phyloP scores from a whole-genome alignment of 1,284 basidiomycete species.

The Ceratobasidium sp. region DNA sequence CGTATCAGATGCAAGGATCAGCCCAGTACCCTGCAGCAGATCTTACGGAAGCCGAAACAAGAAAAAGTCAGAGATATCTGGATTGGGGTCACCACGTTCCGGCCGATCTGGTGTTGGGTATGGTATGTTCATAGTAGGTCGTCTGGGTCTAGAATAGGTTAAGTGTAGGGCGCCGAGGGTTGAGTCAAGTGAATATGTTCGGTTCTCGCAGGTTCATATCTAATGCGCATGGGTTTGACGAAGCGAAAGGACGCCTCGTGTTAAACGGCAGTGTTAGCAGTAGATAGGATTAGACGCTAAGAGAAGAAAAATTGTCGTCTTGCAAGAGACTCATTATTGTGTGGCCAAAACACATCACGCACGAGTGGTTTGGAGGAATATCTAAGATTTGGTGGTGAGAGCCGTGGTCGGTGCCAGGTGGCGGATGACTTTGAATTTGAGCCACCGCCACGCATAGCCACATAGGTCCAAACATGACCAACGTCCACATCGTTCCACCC shows the following conservation, averaged over 20 bases:
- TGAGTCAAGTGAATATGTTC: background rate
- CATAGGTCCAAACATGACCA: background rate
- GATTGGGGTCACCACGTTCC: constrained; percentile 22
- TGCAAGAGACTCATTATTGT: background rate
- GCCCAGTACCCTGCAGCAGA: background rate
- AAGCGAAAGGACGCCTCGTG: background rate
- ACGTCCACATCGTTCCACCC: background rate
- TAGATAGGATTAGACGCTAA: background rate
- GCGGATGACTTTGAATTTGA: too few relatives aligned
- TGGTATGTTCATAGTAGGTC: background rate
- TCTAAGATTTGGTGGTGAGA: background rate
- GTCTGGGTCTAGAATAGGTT: background rate
- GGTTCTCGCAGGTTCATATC: background rate
- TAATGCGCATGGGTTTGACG: background rate
- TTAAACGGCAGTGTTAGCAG: background rate
- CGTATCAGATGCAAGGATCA: background rate
- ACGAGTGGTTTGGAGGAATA: background rate
- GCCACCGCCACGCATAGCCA: too few relatives aligned
- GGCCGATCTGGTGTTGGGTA: background rate
- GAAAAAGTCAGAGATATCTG: constrained; percentile 29
- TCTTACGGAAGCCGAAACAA: background rate
- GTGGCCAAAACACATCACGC: background rate
- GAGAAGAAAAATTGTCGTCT: constrained; percentile 3
- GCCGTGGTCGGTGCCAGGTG: too few relatives aligned
- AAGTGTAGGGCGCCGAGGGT: constrained; percentile 14